A percentile compares a stretch with the other conserved stretches of the same genome.
These are phyloP conservation scores for Schwanniomyces yamadae DNA, from an alignment of 805 yeast genomes.

Conservation along the genomic window DNA sequence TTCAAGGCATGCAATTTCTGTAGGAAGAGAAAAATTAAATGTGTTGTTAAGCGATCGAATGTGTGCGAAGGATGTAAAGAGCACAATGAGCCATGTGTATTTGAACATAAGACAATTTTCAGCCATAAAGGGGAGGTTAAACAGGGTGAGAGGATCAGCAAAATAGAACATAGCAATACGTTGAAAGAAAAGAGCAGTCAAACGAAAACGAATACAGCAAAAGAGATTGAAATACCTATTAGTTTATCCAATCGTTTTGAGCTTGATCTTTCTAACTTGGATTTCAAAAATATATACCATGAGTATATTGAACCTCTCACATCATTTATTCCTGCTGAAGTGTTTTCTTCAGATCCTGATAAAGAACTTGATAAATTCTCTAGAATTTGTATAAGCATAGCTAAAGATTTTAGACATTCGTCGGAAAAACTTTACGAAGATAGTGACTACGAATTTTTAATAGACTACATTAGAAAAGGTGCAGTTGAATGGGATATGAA, in stretches of 20 bases:
- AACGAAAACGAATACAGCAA: not conserved
- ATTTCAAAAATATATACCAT: not conserved
- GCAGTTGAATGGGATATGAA: conserved; percentile 12
- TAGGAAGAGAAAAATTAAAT: conserved; percentile 18
- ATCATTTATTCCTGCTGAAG: conserved; percentile 14
- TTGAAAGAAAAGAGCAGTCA: not conserved
- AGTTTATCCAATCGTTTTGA: not conserved
- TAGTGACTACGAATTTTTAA: not conserved
- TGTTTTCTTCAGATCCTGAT: conserved; percentile 6
- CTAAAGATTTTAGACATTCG: conserved; percentile 10
- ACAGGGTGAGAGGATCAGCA: conserved; percentile 1
- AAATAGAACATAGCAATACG: not conserved
- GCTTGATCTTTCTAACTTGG: not conserved
- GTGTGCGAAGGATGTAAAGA: conserved; percentile 16
- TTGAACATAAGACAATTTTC: conserved; percentile 16
- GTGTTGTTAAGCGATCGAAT: conserved; percentile 8
- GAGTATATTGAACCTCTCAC: conserved; percentile 18
- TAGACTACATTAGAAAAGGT: not conserved
- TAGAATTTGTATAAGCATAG: conserved; percentile 17
- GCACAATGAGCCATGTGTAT: conserved; percentile 14
- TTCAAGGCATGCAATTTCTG: conserved; percentile 21
- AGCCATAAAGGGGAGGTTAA: conserved; percentile 1
- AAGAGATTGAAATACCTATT: not conserved
- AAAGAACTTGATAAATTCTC: conserved; percentile 13
- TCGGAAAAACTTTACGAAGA: not conserved